Conservation (phyloP, 345 rosid genomes). For the Durio zibethinus region DNA sequence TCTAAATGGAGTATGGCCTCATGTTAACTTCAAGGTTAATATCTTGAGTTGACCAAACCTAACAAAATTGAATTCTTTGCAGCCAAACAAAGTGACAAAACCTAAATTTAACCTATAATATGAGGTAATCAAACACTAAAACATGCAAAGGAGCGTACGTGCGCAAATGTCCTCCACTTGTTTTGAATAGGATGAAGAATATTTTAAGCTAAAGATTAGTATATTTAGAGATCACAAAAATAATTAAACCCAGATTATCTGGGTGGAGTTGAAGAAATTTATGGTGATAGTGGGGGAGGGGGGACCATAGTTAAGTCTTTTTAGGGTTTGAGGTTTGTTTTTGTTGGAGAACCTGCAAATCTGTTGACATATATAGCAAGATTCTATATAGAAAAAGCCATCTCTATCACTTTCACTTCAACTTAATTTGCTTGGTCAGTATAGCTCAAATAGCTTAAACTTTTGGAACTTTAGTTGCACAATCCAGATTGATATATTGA, state of each 20-base stretch:
- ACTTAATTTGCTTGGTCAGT: background rate
- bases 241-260: background rate
- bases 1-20: background rate
- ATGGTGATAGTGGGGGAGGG: conserved; percentile 1
- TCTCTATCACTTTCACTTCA: background rate
- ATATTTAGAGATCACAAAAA: background rate
- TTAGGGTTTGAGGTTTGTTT: background rate
- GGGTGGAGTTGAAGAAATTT: background rate
- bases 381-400: background rate
- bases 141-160: background rate
- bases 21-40: background rate
- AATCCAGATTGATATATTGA: background rate
- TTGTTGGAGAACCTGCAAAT: background rate
- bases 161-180: conserved; percentile 4
- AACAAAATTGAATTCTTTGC: background rate
- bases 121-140: background rate
- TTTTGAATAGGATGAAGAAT: background rate
- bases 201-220: no score
- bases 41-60: background rate
- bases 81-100: conserved; percentile 2
- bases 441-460: background rate
- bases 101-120: background rate
- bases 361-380: background rate
- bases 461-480: background rate
- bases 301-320: background rate